A percentile compares a stretch with the other conserved stretches of the same genome.
Evolutionary conservation across 257 asterid genomes (phyloP).

Genomic region (Solanum lignicaule): DNA sequence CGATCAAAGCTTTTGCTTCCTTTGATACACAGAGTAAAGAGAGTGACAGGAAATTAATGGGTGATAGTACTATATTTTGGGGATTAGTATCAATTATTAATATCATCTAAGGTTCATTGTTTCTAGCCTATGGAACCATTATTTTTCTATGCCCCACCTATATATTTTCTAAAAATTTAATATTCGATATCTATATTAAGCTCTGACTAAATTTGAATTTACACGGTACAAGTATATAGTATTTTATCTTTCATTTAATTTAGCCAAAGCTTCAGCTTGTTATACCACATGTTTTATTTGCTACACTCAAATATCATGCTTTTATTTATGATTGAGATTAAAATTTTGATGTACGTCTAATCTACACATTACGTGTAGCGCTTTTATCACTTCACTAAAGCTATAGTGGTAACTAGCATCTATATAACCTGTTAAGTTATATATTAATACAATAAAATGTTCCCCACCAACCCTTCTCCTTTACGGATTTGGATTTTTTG

Average conservation of each 20-base stretch:
- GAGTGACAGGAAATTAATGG: background rate
- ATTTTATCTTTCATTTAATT: background rate
- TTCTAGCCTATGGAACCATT: background rate
- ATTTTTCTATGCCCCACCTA: background rate
- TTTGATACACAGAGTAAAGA: background rate
- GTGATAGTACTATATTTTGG: background rate
- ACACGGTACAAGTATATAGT: background rate
- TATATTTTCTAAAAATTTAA: background rate
- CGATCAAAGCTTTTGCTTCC: accelerated
- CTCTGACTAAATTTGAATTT: too few species aligned
- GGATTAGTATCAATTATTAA: background rate
- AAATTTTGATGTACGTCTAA: too few species aligned
- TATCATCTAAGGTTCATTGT: background rate
- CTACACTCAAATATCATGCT: background rate
- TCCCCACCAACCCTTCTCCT: too few species aligned
- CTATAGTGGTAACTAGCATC: background rate
- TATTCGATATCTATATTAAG: background rate
- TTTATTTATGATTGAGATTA: background rate
- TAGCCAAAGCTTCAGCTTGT: background rate
- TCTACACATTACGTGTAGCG: too few species aligned
- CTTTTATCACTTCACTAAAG: too few species aligned
- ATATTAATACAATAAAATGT: background rate
- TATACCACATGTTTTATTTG: background rate
- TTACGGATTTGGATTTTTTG: too few species aligned
- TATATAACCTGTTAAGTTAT: background rate